phyloP scores from a whole-genome alignment of 768 basidiomycete genomes.

The Imleria badia region DNA sequence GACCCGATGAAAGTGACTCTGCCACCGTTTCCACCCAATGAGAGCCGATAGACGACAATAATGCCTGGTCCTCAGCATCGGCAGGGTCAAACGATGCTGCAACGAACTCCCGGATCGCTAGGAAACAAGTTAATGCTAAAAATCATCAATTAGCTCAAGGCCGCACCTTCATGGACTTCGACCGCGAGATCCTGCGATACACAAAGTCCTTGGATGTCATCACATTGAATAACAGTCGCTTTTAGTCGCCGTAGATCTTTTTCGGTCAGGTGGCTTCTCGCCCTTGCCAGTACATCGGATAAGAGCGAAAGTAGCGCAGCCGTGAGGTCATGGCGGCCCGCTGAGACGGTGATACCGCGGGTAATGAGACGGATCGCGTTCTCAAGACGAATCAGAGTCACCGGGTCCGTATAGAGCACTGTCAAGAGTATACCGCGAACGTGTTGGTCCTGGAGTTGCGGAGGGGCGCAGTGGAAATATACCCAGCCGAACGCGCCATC shows the following conservation, averaged over 20 bases:
- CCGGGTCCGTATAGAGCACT: constrained; percentile 26
- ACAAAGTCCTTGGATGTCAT: constrained; percentile 36
- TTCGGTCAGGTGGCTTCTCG: constrained; percentile 27
- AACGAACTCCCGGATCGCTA: constrained; percentile 47
- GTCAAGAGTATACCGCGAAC: constrained; percentile 37
- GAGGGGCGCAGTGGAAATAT: constrained; percentile 37
- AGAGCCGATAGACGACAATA: constrained; percentile 40
- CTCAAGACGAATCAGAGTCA: constrained; percentile 33
- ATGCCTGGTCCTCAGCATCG: constrained; percentile 36
- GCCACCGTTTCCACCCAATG: constrained; percentile 40
- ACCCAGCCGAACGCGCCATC: constrained; percentile 43
- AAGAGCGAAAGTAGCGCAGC: constrained; percentile 40
- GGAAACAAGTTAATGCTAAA: constrained; percentile 1
- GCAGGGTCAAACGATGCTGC: constrained; percentile 36
- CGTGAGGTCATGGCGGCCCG: constrained; percentile 22
- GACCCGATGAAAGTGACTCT: constrained; percentile 10
- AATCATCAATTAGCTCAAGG: neutral
- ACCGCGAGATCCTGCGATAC: constrained; percentile 25
- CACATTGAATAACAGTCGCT: constrained; percentile 37
- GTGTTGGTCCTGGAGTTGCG: constrained; percentile 17
- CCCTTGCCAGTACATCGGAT: constrained; percentile 35
- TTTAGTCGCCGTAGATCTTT: constrained; percentile 40
- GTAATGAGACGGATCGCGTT: constrained; percentile 38
- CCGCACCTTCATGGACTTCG: constrained; percentile 37
- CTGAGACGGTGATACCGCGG: constrained; percentile 33